A percentile compares a stretch with the other conserved stretches of the same genome.
phyloP scores from a whole-genome alignment of 768 basidiomycete species.

The Boletus coccyginus region DNA sequence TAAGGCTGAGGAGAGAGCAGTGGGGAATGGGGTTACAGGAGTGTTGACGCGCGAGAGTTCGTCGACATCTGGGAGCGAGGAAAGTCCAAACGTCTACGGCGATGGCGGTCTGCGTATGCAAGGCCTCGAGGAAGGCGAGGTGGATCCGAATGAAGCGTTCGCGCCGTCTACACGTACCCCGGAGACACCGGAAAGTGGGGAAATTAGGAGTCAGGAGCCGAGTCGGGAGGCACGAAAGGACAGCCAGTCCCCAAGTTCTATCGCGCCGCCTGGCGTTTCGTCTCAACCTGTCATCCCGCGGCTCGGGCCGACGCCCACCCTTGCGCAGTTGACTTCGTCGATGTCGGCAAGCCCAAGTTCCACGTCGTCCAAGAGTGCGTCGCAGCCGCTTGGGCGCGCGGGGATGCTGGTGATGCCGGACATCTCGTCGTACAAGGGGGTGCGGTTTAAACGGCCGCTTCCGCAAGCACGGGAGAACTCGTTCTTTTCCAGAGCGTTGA shows the following conservation, averaged over 20 bases:
- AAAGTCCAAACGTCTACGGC: neutral
- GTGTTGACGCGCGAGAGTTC: neutral
- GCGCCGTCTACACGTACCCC: neutral
- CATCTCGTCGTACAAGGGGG: constrained; percentile 20
- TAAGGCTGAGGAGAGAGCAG: neutral
- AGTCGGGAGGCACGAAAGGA: neutral
- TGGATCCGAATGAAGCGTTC: constrained; percentile 5
- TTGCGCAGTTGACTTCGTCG: neutral
- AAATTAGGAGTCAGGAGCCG: constrained; percentile 11
- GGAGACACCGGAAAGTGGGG: constrained; percentile 14
- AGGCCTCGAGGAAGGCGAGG: constrained; percentile 14
- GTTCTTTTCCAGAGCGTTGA: constrained; percentile 27
- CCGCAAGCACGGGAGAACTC: constrained; percentile 10
- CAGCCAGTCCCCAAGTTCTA: neutral
- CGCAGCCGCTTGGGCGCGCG: neutral
- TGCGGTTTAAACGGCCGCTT: constrained; percentile 21
- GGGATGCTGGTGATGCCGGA: constrained; percentile 20
- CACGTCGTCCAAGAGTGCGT: neutral
- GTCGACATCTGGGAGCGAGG: neutral
- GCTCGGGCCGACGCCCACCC: neutral
- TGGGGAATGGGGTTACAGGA: neutral
- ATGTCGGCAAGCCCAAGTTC: neutral
- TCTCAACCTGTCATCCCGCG: neutral
- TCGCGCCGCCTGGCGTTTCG: neutral
- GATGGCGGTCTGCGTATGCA: neutral